Percentiles rank a stretch among this genome's conserved stretches.
Evolutionary conservation across 2,329 filamentous ascomycete species (phyloP).

Genomic region (Beauveria asiatica): DNA sequence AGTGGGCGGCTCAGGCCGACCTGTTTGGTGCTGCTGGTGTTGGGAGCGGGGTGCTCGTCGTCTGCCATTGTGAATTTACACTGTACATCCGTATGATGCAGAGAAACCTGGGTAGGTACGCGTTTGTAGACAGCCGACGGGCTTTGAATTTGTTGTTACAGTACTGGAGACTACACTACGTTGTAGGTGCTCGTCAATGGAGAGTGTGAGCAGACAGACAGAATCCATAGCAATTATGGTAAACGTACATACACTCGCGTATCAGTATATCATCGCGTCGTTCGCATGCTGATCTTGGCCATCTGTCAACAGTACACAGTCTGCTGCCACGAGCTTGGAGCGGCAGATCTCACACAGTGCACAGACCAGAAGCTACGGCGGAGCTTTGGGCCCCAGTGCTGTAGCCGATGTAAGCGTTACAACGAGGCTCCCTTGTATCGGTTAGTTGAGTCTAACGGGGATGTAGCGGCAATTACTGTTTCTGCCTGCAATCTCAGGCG

Average conservation of each 20-base stretch:
- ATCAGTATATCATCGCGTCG: too few species aligned
- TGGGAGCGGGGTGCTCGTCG: conserved; percentile 27
- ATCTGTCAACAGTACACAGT: background rate
- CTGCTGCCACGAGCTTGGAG: background rate
- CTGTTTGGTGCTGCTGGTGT: conserved; percentile 14
- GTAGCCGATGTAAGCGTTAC: background rate
- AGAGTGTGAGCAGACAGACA: too few species aligned
- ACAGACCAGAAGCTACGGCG: background rate
- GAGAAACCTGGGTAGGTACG: background rate
- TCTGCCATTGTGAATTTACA: conserved; percentile 19
- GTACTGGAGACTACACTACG: too few species aligned
- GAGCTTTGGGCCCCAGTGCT: background rate
- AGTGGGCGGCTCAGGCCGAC: conserved; percentile 14
- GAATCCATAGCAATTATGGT: too few species aligned
- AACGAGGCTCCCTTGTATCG: conserved; percentile 6
- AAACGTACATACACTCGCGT: too few species aligned
- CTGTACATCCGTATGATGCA: conserved; percentile 8
- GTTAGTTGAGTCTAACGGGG: conserved; percentile 12
- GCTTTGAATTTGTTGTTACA: too few species aligned
- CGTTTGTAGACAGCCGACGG: background rate
- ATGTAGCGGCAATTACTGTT: background rate
- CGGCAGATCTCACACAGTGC: conserved; percentile 6
- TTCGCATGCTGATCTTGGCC: background rate
- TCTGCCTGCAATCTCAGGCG: background rate
- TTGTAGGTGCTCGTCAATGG: too few species aligned